phyloP scores from a whole-genome alignment of 2,329 filamentous ascomycete genomes.

The Fusarium torreyae region DNA sequence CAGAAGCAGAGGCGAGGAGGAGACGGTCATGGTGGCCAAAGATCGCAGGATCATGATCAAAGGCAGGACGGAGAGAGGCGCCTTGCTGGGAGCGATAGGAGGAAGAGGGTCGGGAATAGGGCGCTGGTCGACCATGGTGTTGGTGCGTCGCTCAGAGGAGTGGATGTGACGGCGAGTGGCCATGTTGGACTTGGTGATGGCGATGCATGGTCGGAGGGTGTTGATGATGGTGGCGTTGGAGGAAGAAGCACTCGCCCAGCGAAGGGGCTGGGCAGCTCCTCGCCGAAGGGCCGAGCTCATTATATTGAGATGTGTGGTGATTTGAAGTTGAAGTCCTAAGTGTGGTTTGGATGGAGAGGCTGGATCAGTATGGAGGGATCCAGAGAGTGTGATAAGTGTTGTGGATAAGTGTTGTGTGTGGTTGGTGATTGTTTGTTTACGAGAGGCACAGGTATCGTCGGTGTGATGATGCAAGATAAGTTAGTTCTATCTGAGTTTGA shows the following conservation, averaged over 20 bases:
- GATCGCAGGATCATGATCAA: constrained; percentile 77
- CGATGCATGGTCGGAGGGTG: constrained; percentile 41
- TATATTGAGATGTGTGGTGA: constrained; percentile 34
- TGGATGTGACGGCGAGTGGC: constrained; percentile 53
- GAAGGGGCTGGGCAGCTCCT: constrained; percentile 48
- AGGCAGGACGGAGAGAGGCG: constrained; percentile 77
- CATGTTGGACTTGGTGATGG: constrained; percentile 36
- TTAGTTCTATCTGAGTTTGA: constrained; percentile 33
- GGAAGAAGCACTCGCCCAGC: constrained; percentile 43
- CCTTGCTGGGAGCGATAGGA: constrained; percentile 49
- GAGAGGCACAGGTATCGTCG: not conserved
- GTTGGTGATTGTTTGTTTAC: constrained; percentile 33
- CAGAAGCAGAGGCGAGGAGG: constrained; percentile 79
- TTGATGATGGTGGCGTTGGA: constrained; percentile 37
- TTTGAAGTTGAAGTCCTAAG: constrained; percentile 13
- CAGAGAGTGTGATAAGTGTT: constrained; percentile 8
- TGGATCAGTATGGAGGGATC: constrained; percentile 43
- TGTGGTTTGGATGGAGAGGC: constrained; percentile 13
- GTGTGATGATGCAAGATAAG: constrained; percentile 40
- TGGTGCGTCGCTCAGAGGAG: constrained; percentile 56
- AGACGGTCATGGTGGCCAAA: constrained; percentile 77
- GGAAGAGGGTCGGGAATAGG: constrained; percentile 53
- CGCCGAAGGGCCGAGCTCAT: constrained; percentile 49
- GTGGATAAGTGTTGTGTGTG: not conserved
- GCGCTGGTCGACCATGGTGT: constrained; percentile 53